phyloP scores from a whole-genome alignment of 352 stramenopile genomes.

The Phytophthora ohioensis region DNA sequence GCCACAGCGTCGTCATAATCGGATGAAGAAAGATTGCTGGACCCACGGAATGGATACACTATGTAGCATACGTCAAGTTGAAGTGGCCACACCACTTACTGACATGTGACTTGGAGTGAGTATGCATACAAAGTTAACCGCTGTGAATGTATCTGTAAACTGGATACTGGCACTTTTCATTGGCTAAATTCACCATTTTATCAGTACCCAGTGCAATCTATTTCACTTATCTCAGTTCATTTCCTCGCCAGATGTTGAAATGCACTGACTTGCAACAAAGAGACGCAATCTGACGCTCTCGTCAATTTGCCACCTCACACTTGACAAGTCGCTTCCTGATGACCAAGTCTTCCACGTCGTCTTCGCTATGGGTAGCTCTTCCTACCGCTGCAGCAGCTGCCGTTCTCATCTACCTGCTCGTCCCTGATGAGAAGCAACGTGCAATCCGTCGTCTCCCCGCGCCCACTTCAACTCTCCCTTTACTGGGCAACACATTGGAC shows the following conservation, averaged over 20 bases:
- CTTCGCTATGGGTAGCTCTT: conserved; percentile 24
- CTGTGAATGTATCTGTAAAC: too few species aligned
- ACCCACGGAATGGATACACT: conserved; percentile 9
- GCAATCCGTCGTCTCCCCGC: conserved; percentile 39
- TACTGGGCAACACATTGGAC: conserved; percentile 60
- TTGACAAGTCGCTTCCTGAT: not conserved
- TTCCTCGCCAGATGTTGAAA: not conserved
- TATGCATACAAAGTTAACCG: too few species aligned
- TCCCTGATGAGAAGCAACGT: conserved; percentile 35
- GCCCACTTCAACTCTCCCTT: conserved; percentile 45
- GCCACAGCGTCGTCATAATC: not conserved
- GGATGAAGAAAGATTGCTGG: not conserved
- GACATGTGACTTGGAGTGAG: too few species aligned
- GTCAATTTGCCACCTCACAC: not conserved
- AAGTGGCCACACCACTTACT: not conserved
- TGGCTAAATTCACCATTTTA: too few species aligned
- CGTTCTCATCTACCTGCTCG: conserved; percentile 34
- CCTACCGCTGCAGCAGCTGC: conserved; percentile 27
- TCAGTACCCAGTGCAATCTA: too few species aligned
- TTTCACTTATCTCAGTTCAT: not conserved
- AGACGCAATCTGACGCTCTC: not conserved
- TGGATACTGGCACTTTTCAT: too few species aligned
- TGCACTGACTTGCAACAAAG: not conserved
- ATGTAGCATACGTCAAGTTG: conserved; percentile 6
- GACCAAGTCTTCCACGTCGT: conserved; percentile 7